Evolutionary conservation across 225 moss, liverwort and hornwort genomes (phyloP).

Genomic region (Lunularia cruciata): DNA sequence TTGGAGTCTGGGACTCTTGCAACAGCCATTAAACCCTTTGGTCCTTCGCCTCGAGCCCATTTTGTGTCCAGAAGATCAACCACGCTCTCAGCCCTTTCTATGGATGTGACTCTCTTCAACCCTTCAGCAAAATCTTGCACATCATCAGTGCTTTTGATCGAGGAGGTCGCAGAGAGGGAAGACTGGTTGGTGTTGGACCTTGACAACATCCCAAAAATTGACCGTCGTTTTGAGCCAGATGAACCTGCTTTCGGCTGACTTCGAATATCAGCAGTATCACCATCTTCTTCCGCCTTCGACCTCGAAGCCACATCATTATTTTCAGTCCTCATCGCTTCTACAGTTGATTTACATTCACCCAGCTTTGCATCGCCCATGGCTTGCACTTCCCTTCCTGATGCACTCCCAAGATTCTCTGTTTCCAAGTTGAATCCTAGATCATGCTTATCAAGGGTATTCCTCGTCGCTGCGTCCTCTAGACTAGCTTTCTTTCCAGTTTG

Average conservation of each 20-base stretch:
- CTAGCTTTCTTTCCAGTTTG: conserved; percentile 8
- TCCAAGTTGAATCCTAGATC: not conserved
- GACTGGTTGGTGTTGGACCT: conserved; percentile 34
- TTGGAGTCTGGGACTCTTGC: conserved; percentile 18
- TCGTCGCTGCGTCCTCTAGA: conserved; percentile 5
- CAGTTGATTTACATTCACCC: not conserved
- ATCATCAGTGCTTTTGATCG: conserved; percentile 28
- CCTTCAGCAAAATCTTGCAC: not conserved
- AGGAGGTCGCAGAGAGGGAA: conserved; percentile 26
- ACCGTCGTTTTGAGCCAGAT: conserved; percentile 21
- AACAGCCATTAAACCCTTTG: conserved; percentile 14
- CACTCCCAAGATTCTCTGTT: conserved; percentile 4
- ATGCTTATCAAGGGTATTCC: conserved; percentile 1
- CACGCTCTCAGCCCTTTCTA: conserved; percentile 38
- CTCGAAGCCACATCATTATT: not conserved
- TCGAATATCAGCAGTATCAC: conserved; percentile 14
- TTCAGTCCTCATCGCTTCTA: conserved; percentile 5
- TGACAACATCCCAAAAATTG: conserved; percentile 34
- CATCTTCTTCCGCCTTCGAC: conserved; percentile 14
- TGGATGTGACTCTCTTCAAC: conserved; percentile 23
- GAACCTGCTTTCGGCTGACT: conserved; percentile 23
- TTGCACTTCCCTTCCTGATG: conserved; percentile 12
- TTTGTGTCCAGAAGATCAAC: conserved; percentile 33
- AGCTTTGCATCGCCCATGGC: conserved; percentile 12
- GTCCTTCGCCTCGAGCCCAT: conserved; percentile 31